Conservation (phyloP, 768 basidiomycete genomes). For the Mycena crocata region DNA sequence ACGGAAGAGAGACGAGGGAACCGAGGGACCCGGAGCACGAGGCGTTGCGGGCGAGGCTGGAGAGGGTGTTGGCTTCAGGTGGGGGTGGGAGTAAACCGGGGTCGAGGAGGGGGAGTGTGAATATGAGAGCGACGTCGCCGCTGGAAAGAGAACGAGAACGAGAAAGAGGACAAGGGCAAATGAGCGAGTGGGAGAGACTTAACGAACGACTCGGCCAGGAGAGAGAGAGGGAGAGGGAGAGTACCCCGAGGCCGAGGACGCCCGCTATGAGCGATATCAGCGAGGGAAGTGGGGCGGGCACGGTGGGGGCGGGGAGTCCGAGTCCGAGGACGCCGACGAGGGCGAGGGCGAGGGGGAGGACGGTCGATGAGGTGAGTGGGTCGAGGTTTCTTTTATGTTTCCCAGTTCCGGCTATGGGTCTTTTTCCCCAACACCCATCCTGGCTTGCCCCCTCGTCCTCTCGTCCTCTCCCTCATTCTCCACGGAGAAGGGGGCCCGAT, state of each 20-base stretch:
- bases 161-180: slow-evolving; percentile 7
- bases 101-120: slow-evolving; percentile 22
- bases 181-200: background rate
- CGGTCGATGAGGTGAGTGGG: background rate
- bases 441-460: background rate
- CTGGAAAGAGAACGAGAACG: background rate
- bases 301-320: background rate
- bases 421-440: background rate
- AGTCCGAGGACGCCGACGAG: slow-evolving; percentile 11
- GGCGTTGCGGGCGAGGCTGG: slow-evolving; percentile 63
- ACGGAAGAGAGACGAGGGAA: too few species aligned
- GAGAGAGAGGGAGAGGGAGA: background rate
- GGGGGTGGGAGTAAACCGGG: slow-evolving; percentile 33
- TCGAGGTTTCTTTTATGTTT: background rate
- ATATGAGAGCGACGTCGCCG: slow-evolving; percentile 11
- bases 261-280: background rate
- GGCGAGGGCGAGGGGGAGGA: background rate
- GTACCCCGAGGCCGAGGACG: background rate
- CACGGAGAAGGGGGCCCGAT: too few species aligned
- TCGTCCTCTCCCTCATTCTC: too few species aligned
- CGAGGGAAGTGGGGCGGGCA: background rate
- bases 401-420: background rate
- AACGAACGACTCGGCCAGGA: background rate
- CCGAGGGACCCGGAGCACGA: slow-evolving; percentile 64
- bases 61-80: slow-evolving; percentile 55